Evolutionary conservation across 768 basidiomycete species (phyloP).

Genomic region (Amanita rubescens): DNA sequence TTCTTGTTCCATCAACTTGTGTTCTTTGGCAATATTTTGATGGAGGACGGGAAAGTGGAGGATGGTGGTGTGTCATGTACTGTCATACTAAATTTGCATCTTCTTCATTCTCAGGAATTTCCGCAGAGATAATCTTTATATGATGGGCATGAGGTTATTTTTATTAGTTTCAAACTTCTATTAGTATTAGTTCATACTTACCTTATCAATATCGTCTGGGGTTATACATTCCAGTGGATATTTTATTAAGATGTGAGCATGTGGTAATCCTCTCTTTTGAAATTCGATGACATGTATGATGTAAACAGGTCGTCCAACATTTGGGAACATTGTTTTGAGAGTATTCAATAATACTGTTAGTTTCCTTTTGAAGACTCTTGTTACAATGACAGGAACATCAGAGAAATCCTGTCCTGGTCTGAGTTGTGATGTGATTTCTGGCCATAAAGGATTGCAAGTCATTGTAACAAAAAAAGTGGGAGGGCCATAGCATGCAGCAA

Average conservation of each 20-base stretch:
- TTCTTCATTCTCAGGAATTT: conserved; percentile 20
- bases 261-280: too few species aligned
- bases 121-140: conserved; percentile 27
- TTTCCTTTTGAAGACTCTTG: not conserved
- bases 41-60: too few species aligned
- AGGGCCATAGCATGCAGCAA: not conserved
- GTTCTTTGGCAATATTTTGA: too few species aligned
- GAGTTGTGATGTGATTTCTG: conserved; percentile 25
- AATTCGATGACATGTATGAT: conserved; percentile 31
- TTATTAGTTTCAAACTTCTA: too few species aligned
- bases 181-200: too few species aligned
- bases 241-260: too few species aligned
- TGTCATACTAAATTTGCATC: conserved; percentile 22
- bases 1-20: too few species aligned
- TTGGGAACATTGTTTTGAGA: not conserved
- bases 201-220: conserved; percentile 21
- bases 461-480: conserved; percentile 29
- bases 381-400: conserved; percentile 23
- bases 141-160: too few species aligned
- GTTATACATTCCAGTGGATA: too few species aligned
- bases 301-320: conserved; percentile 13
- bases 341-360: not conserved
- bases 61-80: too few species aligned
- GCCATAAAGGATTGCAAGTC: conserved; percentile 35
- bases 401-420: conserved; percentile 24